Evolutionary conservation across 2,329 filamentous ascomycete species (phyloP).

Genomic region (Curvularia spicifera): DNA sequence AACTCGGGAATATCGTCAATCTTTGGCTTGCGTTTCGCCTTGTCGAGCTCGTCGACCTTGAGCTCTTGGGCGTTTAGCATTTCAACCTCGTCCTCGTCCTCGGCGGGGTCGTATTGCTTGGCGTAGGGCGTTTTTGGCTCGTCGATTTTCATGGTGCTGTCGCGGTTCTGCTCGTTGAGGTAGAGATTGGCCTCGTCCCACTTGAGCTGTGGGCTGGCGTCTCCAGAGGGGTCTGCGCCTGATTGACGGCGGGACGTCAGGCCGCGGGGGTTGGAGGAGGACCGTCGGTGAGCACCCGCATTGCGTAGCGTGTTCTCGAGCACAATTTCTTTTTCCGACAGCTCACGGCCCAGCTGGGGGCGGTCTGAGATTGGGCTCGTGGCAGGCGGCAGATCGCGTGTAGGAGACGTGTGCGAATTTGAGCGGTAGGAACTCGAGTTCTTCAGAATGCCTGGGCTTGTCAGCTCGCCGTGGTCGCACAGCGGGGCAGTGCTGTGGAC

Average conservation of each 20-base stretch:
- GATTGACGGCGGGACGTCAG: conserved; percentile 77
- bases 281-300: conserved; percentile 84
- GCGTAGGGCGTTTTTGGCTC: conserved; percentile 98
- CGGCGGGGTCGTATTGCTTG: conserved; percentile 84
- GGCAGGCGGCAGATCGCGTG: conserved; percentile 45
- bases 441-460: conserved; percentile 83
- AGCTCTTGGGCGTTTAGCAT: conserved; percentile 73
- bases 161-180: conserved; percentile 93
- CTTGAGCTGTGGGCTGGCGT: conserved; percentile 78
- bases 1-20: conserved; percentile 86
- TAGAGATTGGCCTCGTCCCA: conserved; percentile 99
- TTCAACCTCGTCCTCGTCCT: conserved; percentile 78
- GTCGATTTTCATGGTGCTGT: conserved; percentile 97
- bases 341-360: conserved; percentile 56
- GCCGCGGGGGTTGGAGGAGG: conserved; percentile 74
- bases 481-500: conserved; percentile 14
- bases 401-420: conserved; percentile 56
- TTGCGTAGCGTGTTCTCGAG: conserved; percentile 95
- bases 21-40: conserved; percentile 57
- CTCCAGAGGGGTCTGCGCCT: conserved; percentile 58
- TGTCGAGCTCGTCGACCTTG: conserved; percentile 72
- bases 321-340: conserved; percentile 84
- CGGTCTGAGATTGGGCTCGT: conserved; percentile 45
- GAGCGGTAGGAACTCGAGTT: conserved; percentile 74
- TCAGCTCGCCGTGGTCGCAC: conserved; percentile 17